phyloP scores from a whole-genome alignment of 2,329 filamentous ascomycete genomes.

The Amesomyces nigricolor region DNA sequence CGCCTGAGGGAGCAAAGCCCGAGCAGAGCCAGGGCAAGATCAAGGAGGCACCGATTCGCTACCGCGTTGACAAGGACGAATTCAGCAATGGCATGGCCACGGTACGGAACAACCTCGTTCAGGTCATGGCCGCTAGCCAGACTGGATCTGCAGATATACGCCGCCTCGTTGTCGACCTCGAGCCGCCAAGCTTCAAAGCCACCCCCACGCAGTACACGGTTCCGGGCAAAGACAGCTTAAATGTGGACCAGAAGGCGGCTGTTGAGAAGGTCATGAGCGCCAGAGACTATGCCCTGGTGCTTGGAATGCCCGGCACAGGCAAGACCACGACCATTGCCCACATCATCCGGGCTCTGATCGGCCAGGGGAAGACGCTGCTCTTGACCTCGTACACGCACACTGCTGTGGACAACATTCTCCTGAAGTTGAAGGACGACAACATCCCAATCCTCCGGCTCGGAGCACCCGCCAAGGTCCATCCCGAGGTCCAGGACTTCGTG shows the following conservation, averaged over 20 bases:
- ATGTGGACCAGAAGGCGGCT: slow-evolving; percentile 78
- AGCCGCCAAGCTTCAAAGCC: slow-evolving; percentile 66
- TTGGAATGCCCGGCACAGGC: slow-evolving; percentile 96
- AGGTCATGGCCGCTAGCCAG: slow-evolving; percentile 77
- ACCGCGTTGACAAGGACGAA: slow-evolving; percentile 93
- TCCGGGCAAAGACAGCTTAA: slow-evolving; percentile 61
- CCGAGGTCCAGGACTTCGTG: slow-evolving; percentile 80
- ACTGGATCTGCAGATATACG: slow-evolving; percentile 68
- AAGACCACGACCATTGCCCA: slow-evolving; percentile 98
- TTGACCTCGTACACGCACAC: slow-evolving; percentile 96
- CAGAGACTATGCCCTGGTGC: slow-evolving; percentile 89
- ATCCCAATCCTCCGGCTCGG: slow-evolving; percentile 82
- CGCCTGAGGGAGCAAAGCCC: slow-evolving; percentile 47
- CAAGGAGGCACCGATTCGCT: slow-evolving; percentile 55
- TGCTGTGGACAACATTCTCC: slow-evolving; percentile 93
- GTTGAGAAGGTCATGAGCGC: slow-evolving; percentile 96
- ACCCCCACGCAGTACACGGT: slow-evolving; percentile 59
- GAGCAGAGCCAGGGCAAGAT: slow-evolving; percentile 48
- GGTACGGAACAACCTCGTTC: slow-evolving; percentile 87
- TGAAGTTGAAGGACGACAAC: slow-evolving; percentile 78
- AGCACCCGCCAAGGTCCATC: slow-evolving; percentile 76
- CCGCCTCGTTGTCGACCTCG: slow-evolving; percentile 72
- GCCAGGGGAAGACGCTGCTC: slow-evolving; percentile 85
- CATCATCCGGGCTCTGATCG: slow-evolving; percentile 84
- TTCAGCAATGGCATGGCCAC: slow-evolving; percentile 97